These are phyloP conservation scores for Colletotrichum sp. DNA, from an alignment of 2,329 filamentous ascomycete genomes.

Conservation along the genomic window DNA sequence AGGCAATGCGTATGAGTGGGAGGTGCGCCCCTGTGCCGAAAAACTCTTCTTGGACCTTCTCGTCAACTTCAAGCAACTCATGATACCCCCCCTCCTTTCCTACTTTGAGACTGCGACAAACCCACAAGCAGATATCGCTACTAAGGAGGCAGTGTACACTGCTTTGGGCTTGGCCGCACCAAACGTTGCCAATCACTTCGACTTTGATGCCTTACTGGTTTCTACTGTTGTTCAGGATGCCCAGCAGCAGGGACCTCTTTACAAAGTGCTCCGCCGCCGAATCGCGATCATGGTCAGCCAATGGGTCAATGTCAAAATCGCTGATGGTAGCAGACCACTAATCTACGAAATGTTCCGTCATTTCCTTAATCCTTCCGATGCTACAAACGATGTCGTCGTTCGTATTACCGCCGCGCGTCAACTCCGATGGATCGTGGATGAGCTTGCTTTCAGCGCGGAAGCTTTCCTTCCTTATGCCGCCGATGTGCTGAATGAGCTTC, in stretches of 20 bases:
- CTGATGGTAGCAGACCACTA: constrained; percentile 69
- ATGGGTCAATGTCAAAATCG: constrained; percentile 84
- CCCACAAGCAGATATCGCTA: constrained; percentile 70
- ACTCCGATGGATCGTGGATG: constrained; percentile 80
- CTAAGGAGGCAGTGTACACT: constrained; percentile 94
- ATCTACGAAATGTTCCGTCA: constrained; percentile 92
- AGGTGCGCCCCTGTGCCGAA: constrained; percentile 90
- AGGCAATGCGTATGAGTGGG: constrained; percentile 88
- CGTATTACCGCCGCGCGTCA: constrained; percentile 89
- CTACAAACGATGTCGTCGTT: constrained; percentile 88
- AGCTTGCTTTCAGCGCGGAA: constrained; percentile 79
- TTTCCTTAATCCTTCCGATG: constrained; percentile 78
- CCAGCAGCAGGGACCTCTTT: constrained; percentile 65
- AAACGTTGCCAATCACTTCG: constrained; percentile 74
- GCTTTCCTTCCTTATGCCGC: constrained; percentile 80
- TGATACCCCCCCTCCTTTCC: constrained; percentile 78
- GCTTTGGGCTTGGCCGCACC: constrained; percentile 87
- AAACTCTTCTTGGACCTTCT: constrained; percentile 92
- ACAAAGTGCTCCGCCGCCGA: constrained; percentile 84
- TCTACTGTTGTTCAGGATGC: constrained; percentile 80
- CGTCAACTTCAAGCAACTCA: constrained; percentile 83
- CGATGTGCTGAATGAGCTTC: constrained; percentile 73
- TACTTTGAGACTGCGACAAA: constrained; percentile 84
- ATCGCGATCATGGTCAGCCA: constrained; percentile 89
- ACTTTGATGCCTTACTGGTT: constrained; percentile 83